Evolutionary conservation across 805 yeast genomes (phyloP), one percentile per base, ranked within the genome.

Genomic region (Suhomyces prunicola): DNA sequence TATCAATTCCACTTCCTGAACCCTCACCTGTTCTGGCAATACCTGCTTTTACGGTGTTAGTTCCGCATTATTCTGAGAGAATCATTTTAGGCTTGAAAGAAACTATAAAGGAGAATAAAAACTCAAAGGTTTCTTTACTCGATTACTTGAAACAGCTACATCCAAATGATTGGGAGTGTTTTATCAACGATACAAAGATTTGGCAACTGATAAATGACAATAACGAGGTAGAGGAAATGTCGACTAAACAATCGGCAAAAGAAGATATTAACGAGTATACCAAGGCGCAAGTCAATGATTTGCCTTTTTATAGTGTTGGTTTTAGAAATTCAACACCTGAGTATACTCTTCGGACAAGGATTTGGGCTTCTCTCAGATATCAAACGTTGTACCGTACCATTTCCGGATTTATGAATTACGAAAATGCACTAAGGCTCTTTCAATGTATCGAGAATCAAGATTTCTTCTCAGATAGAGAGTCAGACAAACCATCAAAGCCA

Each of bases 381-480:
- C 97, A 90, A 64, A 90, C 97, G 0, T 73, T 90, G 50, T 91
- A 86, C 63, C 74, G 97, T 40, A 90, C 97, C 0, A 77, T 89
- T 2, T 82, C 92, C 0, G 97, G 97, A 0, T 90, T 91, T 63
- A 82, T 82, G 82, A 90, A 90, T 64, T 90, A 90, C 64, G 74
- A 81, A 12, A 78, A 79, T 36, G 97, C 97, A 0, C 78, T 91
- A 29, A 85, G 84, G 57, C 70, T 90, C 24, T 73, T 90, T 6
- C 83, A 84, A 60, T 72, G 85, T 44, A 80, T 86, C 44, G 97
- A 90, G 66, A 82, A 80, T 54, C 82, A 85, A 10, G 46, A 42
- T 13, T 13, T 22, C n/a, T 8, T 42, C 9, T 80, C 79, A 15
- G 67, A 79, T 65, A 68, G 45, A 23, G 39, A 26, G 10, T 10